Evolutionary conservation across 192 early-diverging fungal species (phyloP).

Genomic region (Piromyces finnis): DNA sequence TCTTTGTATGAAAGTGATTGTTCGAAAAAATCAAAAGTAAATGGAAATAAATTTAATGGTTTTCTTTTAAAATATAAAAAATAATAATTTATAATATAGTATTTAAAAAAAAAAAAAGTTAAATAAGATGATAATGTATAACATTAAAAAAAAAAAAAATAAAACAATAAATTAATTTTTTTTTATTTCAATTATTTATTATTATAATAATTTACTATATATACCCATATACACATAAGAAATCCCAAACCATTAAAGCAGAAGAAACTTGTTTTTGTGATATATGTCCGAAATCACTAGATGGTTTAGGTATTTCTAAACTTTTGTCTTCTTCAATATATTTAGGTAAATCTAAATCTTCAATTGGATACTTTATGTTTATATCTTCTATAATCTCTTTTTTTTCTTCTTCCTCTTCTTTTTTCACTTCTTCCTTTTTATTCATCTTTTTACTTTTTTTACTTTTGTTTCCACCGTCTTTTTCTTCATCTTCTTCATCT

Average conservation of each 20-base stretch:
- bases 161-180: too few species aligned
- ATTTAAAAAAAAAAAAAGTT: conserved; percentile 3
- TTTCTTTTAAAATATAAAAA: conserved; percentile 24
- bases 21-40: conserved; percentile 63
- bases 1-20: conserved; percentile 28
- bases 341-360: conserved; percentile 57
- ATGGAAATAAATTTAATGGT: conserved; percentile 46
- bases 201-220: too few species aligned
- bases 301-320: conserved; percentile 7
- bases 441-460: background rate
- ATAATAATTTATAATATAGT: conserved; percentile 6
- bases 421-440: conserved; percentile 1
- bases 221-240: conserved; percentile 35
- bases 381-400: conserved; percentile 1
- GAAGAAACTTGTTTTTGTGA: conserved; percentile 17
- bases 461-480: conserved; percentile 2
- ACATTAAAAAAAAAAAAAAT: too few species aligned
- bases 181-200: too few species aligned
- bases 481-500: conserved; percentile 17
- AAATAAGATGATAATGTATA: too few species aligned
- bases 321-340: conserved; percentile 8
- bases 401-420: conserved; percentile 5
- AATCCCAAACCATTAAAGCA: conserved; percentile 45
- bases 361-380: conserved; percentile 55
- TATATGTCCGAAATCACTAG: conserved; percentile 20